Conservation (phyloP, 2,329 filamentous ascomycete genomes). For the Dothistroma septosporum region DNA sequence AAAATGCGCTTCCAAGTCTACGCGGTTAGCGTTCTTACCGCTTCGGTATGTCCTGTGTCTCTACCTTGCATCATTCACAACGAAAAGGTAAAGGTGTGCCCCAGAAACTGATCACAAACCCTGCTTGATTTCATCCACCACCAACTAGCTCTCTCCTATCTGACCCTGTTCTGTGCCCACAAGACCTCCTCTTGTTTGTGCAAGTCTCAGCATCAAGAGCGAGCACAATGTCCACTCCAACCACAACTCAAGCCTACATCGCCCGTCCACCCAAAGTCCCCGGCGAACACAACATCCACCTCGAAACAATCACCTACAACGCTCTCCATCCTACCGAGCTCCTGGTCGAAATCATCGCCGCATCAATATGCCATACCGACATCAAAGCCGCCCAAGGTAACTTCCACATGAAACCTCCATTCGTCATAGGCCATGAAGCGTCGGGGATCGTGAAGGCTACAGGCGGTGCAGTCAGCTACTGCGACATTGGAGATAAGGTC, state of each 20-base stretch:
- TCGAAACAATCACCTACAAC: conserved; percentile 19
- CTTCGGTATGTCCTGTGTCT: neutral
- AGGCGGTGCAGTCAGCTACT: conserved; percentile 14
- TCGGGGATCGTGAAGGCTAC: conserved; percentile 17
- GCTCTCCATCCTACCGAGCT: conserved; percentile 13
- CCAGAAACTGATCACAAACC: too few relatives aligned
- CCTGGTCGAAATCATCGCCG: conserved; percentile 22
- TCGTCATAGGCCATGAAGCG: conserved; percentile 27
- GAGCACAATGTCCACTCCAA: conserved; percentile 7
- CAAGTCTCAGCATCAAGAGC: neutral
- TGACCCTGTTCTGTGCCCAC: neutral
- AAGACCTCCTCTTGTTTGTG: neutral
- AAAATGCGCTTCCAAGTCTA: neutral
- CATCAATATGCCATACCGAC: conserved; percentile 24
- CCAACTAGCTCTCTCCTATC: neutral
- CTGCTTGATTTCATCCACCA: neutral
- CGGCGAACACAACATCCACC: conserved; percentile 1
- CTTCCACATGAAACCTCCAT: conserved; percentile 23
- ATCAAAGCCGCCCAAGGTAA: conserved; percentile 19
- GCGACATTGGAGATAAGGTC: conserved; percentile 18
- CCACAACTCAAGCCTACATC: conserved; percentile 22
- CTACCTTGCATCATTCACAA: neutral
- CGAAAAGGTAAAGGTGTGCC: neutral
- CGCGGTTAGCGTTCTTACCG: neutral
- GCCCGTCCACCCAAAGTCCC: conserved; percentile 10